Evolutionary conservation across 1,139 yeast genomes (phyloP).

Genomic region (Diutina rugosa): DNA sequence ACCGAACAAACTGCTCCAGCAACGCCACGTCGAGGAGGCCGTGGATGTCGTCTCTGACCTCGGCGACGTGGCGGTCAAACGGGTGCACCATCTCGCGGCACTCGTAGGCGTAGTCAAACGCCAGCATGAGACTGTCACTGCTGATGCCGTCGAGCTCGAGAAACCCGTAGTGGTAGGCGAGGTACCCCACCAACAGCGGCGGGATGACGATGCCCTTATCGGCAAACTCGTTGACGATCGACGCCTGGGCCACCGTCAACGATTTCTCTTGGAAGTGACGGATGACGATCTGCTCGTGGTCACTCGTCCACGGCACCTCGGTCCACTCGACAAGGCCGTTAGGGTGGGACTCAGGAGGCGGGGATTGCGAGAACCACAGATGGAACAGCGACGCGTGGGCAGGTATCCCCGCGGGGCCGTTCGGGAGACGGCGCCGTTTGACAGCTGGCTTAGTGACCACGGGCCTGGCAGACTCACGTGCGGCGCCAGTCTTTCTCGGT

Average conservation of each 20-base stretch:
- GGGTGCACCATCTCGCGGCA: not conserved
- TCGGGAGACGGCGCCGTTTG: too few species aligned
- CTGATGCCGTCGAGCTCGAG: not conserved
- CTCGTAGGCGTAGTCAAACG: slow-evolving; percentile 1
- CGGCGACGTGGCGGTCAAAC: not conserved
- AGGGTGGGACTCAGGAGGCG: too few species aligned
- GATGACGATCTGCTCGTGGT: not conserved
- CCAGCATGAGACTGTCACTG: not conserved
- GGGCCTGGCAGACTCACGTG: too few species aligned
- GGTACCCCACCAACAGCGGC: not conserved
- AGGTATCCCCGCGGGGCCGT: too few species aligned
- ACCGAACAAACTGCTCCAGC: not conserved
- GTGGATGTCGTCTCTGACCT: not conserved
- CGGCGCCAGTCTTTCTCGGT: too few species aligned
- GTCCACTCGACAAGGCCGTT: not conserved
- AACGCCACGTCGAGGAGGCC: not conserved
- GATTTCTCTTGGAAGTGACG: not conserved
- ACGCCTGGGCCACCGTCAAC: not conserved
- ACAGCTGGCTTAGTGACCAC: too few species aligned
- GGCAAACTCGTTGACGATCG: not conserved
- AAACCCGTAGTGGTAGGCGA: not conserved
- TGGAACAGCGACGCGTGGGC: too few species aligned
- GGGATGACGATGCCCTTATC: not conserved
- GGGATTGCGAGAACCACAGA: too few species aligned
- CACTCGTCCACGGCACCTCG: not conserved